A percentile compares a stretch with the other conserved stretches of the same genome.
phyloP scores from a whole-genome alignment of 163 green algal genomes.

The Trebouxiophyceae sp. region DNA sequence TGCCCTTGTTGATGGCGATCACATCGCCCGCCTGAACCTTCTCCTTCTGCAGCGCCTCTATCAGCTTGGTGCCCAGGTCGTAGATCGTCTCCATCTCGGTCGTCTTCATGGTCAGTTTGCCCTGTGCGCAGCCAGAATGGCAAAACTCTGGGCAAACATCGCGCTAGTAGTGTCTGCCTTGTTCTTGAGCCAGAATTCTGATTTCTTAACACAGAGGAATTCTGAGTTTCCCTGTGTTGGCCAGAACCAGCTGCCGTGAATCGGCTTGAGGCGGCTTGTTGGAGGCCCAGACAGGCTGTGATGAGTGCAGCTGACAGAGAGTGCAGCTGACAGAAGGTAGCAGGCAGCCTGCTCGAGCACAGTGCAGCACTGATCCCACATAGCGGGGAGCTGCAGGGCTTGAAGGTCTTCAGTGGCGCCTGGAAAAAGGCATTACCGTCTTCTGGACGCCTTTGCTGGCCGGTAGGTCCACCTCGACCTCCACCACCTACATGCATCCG shows the following conservation, averaged over 20 bases:
- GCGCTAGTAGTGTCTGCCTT: neutral
- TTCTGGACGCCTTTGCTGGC: constrained; percentile 75
- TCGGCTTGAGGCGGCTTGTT: too few species aligned
- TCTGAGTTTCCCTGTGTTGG: too few species aligned
- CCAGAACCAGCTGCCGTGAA: too few species aligned
- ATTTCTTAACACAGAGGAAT: too few species aligned
- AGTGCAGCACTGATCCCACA: too few species aligned
- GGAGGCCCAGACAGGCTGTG: too few species aligned
- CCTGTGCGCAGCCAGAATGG: constrained; percentile 32
- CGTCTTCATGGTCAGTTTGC: constrained; percentile 96
- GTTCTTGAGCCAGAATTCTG: too few species aligned
- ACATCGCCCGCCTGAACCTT: constrained; percentile 91
- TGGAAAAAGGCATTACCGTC: constrained; percentile 49
- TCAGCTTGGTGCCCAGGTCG: constrained; percentile 94
- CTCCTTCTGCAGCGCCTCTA: constrained; percentile 64
- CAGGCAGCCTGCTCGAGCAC: too few species aligned
- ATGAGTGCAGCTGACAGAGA: too few species aligned
- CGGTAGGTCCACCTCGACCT: constrained; percentile 97
- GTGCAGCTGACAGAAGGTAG: too few species aligned
- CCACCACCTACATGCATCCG: constrained; percentile 61
- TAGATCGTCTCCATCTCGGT: constrained; percentile 99
- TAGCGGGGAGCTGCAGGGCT: too few species aligned
- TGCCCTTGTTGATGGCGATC: constrained; percentile 96
- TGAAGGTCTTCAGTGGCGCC: neutral
- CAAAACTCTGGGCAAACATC: constrained; percentile 1